These are phyloP conservation scores for Crucibulum laeve DNA, from an alignment of 768 basidiomycete genomes.

Conservation along the genomic window DNA sequence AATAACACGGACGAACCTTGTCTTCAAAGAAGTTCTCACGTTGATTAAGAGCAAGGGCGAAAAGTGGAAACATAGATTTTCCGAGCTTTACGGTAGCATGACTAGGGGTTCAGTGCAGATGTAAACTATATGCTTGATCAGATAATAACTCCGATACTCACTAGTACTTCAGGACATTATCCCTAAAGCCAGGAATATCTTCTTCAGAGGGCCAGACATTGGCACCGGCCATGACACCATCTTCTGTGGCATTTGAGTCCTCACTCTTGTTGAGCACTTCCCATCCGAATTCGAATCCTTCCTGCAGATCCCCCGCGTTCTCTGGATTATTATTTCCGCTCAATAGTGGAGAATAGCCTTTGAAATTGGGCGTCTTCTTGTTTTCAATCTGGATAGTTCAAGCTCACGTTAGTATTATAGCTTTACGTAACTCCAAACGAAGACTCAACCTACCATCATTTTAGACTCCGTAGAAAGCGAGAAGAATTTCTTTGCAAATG, in stretches of 20 bases:
- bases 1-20: slow-evolving; percentile 45
- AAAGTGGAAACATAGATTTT: slow-evolving; percentile 72
- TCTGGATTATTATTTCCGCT: slow-evolving; percentile 73
- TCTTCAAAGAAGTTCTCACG: slow-evolving; percentile 76
- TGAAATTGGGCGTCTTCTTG: slow-evolving; percentile 65
- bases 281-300: slow-evolving; percentile 86
- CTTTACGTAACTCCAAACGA: background rate
- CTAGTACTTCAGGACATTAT: slow-evolving; percentile 63
- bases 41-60: slow-evolving; percentile 77
- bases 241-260: slow-evolving; percentile 22
- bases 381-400: slow-evolving; percentile 53
- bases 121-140: background rate
- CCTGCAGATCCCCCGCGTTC: slow-evolving; percentile 84
- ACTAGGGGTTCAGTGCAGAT: slow-evolving; percentile 19
- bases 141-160: slow-evolving; percentile 24
- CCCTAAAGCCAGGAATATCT: slow-evolving; percentile 50
- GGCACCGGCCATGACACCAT: slow-evolving; percentile 61
- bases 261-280: slow-evolving; percentile 39
- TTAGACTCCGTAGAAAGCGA: slow-evolving; percentile 57
- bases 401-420: background rate
- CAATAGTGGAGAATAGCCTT: slow-evolving; percentile 67
- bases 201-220: slow-evolving; percentile 74
- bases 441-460: slow-evolving; percentile 48
- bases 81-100: slow-evolving; percentile 41
- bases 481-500: slow-evolving; percentile 62